Evolutionary conservation across 148 eudicot species (phyloP).

Genomic region (Bassia scoparia): DNA sequence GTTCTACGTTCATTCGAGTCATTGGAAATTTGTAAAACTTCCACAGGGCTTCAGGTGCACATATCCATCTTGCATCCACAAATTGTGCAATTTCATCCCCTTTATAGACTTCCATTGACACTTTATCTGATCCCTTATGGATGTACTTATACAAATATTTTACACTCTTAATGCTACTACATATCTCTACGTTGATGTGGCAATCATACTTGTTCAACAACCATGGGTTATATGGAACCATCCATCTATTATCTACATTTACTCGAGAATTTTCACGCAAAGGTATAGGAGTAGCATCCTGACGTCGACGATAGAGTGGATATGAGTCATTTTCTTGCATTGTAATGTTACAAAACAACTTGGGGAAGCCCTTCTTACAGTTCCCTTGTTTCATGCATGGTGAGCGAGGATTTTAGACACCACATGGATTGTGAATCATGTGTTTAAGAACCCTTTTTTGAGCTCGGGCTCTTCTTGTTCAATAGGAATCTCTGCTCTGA

Average conservation of each 20-base stretch:
- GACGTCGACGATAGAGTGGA: not conserved
- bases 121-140: not conserved
- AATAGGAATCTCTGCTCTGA: not conserved
- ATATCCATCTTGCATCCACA: conserved; percentile 10
- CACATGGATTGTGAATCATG: not conserved
- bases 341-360: not conserved
- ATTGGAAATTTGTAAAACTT: not conserved
- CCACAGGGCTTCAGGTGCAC: conserved; percentile 12
- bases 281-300: not conserved
- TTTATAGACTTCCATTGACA: no score
- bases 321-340: not conserved
- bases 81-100: not conserved
- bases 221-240: not conserved
- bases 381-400: not conserved
- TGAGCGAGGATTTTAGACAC: not conserved
- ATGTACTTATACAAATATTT: not conserved
- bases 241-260: not conserved
- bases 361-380: not conserved
- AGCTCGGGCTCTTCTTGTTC: not conserved
- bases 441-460: not conserved
- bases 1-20: not conserved
- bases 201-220: not conserved
- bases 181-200: not conserved
- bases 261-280: not conserved
- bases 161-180: not conserved